Evolutionary conservation across 176 grass and related monocot species (phyloP).

Genomic region (Neostapfia colusana): DNA sequence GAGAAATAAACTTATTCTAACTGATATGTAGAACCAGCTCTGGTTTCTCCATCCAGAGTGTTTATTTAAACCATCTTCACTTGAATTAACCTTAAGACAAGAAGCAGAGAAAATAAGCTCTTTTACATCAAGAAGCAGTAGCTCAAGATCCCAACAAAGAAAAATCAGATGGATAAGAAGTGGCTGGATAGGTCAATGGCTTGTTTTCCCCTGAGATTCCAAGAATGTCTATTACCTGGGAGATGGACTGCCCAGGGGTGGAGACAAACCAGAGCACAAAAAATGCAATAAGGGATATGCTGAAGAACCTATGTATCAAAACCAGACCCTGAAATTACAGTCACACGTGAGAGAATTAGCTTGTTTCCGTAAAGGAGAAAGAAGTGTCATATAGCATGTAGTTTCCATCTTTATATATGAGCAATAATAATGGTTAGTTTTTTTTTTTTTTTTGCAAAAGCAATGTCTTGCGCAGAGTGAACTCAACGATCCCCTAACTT

Average conservation of each 20-base stretch:
- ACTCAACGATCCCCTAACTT: too few species aligned
- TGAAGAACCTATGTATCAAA: conserved; percentile 89
- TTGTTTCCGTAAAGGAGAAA: neutral
- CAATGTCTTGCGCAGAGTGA: too few species aligned
- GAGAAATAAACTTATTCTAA: conserved; percentile 80
- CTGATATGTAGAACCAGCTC: conserved; percentile 76
- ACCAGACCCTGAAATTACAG: conserved; percentile 75
- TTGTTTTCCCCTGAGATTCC: too few species aligned
- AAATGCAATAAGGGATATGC: conserved; percentile 84
- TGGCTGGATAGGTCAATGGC: too few species aligned
- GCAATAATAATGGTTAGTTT: too few species aligned
- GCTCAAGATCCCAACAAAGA: neutral
- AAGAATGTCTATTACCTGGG: too few species aligned
- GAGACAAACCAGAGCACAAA: conserved; percentile 82
- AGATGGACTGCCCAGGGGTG: conserved; percentile 30
- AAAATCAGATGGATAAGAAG: neutral
- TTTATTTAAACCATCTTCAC: conserved; percentile 48
- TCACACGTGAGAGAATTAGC: conserved; percentile 26
- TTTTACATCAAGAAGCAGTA: neutral
- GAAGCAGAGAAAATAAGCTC: neutral
- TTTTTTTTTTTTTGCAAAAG: too few species aligned
- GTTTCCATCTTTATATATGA: too few species aligned
- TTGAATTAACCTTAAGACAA: conserved; percentile 37
- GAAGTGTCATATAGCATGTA: neutral
- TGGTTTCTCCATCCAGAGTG: conserved; percentile 60